Base-by-base conservation (phyloP, 495 filamentous ascomycete species). In the Thermothielavioides terrestris region DNA sequence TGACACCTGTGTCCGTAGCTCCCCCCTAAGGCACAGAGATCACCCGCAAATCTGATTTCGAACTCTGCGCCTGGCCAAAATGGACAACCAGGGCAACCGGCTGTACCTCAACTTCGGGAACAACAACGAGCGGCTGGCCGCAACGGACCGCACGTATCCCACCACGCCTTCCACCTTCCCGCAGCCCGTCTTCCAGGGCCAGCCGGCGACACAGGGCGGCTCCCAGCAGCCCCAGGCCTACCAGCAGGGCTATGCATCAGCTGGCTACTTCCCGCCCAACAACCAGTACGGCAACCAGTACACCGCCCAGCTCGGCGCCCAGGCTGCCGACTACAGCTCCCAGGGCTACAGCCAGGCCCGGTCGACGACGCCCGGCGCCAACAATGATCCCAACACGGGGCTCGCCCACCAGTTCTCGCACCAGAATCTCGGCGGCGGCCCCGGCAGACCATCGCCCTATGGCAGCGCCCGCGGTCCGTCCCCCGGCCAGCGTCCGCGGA, bases 151-250 rank as follows among this genome's bases (percentile, higher is more conserved):
- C 68, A 81, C 85, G 50, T 98, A 91, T 78, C 94, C 92, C 61
- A 95, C 92, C 39, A 98, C 92, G 15, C 91, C 92, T 46, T 95
- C 89, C 53, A 92, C 90, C 42, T 96, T 96, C 59, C 90, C 90
- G 10, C 89, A 96, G 68, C 89, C 89, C 25, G 82, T 94, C 61
- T 82, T 79, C 66, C 70, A 66, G 42, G 62, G 57, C 28, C 67
- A 64, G 54, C 60, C 50, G 10, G 55, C 54, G 18, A 46, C 26
- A 27, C 50, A 40, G 11, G 21, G 43, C 39, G 49, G 15, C 44
- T 37, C 47, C 27, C 66, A 69, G 52, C 70, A 67, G 37, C 72
- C 73, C 52, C 69, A 56, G 36, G 52, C 54, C 40, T 77, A 79
- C 52, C 74, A 52, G 48, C 42, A 61, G 41, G 39, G 57, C 53